Base-by-base conservation (phyloP, 1,284 basidiomycete species). In the Naganishia sp. region DNA sequence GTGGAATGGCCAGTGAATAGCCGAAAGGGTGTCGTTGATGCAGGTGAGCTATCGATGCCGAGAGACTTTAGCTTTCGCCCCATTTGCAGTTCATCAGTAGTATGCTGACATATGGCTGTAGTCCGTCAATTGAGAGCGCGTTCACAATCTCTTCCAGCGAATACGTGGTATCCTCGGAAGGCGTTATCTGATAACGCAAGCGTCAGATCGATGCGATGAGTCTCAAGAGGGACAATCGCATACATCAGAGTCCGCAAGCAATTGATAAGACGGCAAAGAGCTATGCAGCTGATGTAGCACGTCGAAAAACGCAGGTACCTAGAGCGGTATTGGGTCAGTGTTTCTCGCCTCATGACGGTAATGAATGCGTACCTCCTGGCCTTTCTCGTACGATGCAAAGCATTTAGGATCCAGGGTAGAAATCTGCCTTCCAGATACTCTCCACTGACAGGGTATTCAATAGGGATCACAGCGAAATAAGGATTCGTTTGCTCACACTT, bases 221-320 rank as follows among this genome's bases (percentile, higher is more conserved):
- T 23, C 3, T 46, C 6, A 16, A 42, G 18, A 11, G 6, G 11
- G 10, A 11, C 3, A 10, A 55, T 43, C 4, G 72, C 78, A 68
- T 60, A 79, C 78, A 61, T 78, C 76, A 1, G 74, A 71, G 18
- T 76, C 72, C 1, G 75, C 71, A 0, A 79, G 72, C 3, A 75
- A 46, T 23, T 71, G 57, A 4, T 69, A 72, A 4, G 73, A 72
- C 18, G 70, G 67, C 39, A 77, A 69, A 0, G 54, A 48, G 9
- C 55, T 54, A 39, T 79, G 75, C 11, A 81, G 65, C 45, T 70
- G 59, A 44, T 74, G 72, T 18, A 79, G 57, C 1, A 73, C 68
- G n/a, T 71, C 61, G 68, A 81, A 79, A 73, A 76, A 81, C 11
- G 70, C 56, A 2, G 76, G 70, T 18, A 78, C 75, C 77, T 78